Percentiles rank a stretch among this genome's conserved stretches.
These are phyloP conservation scores for Suillus brevipes DNA, from an alignment of 768 basidiomycete genomes.

Conservation along the genomic window DNA sequence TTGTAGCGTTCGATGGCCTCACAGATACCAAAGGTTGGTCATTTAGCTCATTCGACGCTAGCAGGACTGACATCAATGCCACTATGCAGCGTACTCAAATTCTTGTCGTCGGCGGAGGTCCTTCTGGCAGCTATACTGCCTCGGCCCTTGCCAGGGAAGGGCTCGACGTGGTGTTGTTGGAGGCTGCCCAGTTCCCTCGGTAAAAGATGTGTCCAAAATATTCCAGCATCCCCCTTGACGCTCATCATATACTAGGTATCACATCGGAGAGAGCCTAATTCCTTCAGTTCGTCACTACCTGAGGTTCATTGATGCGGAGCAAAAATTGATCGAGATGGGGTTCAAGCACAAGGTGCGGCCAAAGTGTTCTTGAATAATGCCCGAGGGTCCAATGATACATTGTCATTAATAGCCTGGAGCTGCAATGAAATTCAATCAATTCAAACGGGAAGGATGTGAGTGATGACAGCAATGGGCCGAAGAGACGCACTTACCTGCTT, in stretches of 20 bases:
- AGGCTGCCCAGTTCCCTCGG: constrained; percentile 58
- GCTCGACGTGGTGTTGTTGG: constrained; percentile 55
- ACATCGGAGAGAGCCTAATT: constrained; percentile 49
- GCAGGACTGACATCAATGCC: background rate
- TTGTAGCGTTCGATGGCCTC: background rate
- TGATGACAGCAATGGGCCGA: constrained; percentile 5
- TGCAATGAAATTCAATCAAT: constrained; percentile 57
- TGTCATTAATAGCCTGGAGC: constrained; percentile 49
- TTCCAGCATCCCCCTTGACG: background rate
- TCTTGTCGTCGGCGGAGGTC: constrained; percentile 61
- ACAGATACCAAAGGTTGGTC: constrained; percentile 20
- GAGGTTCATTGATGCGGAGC: constrained; percentile 49
- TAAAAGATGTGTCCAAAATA: constrained; percentile 15
- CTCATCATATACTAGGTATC: constrained; percentile 37
- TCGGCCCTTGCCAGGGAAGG: constrained; percentile 58
- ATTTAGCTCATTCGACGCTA: background rate
- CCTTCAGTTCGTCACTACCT: constrained; percentile 55
- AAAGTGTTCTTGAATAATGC: constrained; percentile 19
- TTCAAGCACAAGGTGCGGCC: constrained; percentile 48
- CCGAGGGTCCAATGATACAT: background rate
- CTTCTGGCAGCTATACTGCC: constrained; percentile 58
- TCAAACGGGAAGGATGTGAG: constrained; percentile 59
- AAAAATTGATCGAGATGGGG: constrained; percentile 42
- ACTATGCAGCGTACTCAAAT: constrained; percentile 25
- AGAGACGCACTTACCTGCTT: background rate